Evolutionary conservation across 116 monocot genomes (phyloP).

Genomic region (Thalassia testudinum): DNA sequence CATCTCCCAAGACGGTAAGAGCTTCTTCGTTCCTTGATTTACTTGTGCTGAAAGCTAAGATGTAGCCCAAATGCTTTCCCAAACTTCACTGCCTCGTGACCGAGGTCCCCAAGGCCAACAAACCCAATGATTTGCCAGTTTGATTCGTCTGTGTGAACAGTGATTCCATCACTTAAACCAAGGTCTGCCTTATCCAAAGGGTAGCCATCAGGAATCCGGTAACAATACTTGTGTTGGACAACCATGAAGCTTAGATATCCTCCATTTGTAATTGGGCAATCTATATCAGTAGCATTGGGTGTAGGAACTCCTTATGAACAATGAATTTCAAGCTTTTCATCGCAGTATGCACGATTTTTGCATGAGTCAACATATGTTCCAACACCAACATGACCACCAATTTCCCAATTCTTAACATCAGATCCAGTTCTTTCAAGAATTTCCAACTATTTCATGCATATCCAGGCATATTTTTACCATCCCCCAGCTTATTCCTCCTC

Average conservation of each 20-base stretch:
- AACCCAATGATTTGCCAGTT: conserved; percentile 84
- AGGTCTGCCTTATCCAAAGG: conserved; percentile 38
- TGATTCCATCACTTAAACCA: conserved; percentile 76
- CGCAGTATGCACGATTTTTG: conserved; percentile 52
- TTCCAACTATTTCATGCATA: conserved; percentile 68
- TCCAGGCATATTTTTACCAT: no score
- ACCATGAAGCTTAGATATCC: conserved; percentile 76
- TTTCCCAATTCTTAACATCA: conserved; percentile 47
- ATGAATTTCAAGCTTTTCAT: conserved; percentile 34
- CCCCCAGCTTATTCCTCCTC: no score
- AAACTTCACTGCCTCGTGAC: conserved; percentile 90
- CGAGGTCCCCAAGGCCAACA: conserved; percentile 73
- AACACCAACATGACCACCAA: conserved; percentile 68
- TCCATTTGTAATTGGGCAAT: conserved; percentile 79
- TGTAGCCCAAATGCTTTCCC: conserved; percentile 90
- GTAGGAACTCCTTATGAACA: conserved; percentile 30
- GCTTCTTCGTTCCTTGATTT: conserved; percentile 69
- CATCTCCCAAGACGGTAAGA: conserved; percentile 55
- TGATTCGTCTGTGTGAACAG: conserved; percentile 85
- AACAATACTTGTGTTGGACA: conserved; percentile 75
- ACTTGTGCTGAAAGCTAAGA: conserved; percentile 78
- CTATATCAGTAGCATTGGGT: conserved; percentile 47
- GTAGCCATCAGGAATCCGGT: conserved; percentile 65
- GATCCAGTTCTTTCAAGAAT: conserved; percentile 46
- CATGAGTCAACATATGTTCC: conserved; percentile 83